Evolutionary conservation across 208 protist genomes (phyloP), one percentile per base, ranked within the genome.

Genomic region (Acanthamoeba sp.): DNA sequence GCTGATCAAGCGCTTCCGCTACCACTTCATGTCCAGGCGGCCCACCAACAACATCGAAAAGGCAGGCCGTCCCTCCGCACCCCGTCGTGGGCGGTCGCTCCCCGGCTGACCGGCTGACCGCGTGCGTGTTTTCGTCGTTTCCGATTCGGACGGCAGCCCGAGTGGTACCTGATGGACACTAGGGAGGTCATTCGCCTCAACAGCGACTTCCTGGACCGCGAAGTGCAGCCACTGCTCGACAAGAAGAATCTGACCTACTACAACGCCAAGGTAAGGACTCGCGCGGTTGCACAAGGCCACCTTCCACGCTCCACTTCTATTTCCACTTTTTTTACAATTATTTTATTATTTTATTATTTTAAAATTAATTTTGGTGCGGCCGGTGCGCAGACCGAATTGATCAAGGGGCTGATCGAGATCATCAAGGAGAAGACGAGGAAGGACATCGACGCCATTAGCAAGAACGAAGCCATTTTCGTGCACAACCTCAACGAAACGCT

Each of bases 401-500:
- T 59, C 27, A 87, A 87, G 48, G 78, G 78, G 6, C 38, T 87
- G 24, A n/a, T 87, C 22, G 45, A n/a, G 38, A 32, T 50, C 40
- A 87, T 87, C 27, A 59, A 59, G 29, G 48, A 87, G 29, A 87
- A 87, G 48, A 50, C 34, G 34, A 18, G 48, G 22, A 48, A n/a
- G 27, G 78, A 87, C 78, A 59, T 87, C 12, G 29, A 50, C 45
- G 45, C 45, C 48, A 59, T 87, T 6, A 38, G 4, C 45, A 87
- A 32, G 16, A 34, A 87, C 48, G 78, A 87, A 55, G 48, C 24
- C 78, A 2, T 87, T 9, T 87, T 87, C 45, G 38, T 50, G n/a
- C 78, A 87, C 14, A 48, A 50, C n/a, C 38, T 87, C 45, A 87
- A 87, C 78, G 78, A 87, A 55, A 87, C 78, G 48, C 78, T 87